These are phyloP conservation scores for Lactifluus piperatus DNA, from an alignment of 768 basidiomycete species.

Conservation along the genomic window DNA sequence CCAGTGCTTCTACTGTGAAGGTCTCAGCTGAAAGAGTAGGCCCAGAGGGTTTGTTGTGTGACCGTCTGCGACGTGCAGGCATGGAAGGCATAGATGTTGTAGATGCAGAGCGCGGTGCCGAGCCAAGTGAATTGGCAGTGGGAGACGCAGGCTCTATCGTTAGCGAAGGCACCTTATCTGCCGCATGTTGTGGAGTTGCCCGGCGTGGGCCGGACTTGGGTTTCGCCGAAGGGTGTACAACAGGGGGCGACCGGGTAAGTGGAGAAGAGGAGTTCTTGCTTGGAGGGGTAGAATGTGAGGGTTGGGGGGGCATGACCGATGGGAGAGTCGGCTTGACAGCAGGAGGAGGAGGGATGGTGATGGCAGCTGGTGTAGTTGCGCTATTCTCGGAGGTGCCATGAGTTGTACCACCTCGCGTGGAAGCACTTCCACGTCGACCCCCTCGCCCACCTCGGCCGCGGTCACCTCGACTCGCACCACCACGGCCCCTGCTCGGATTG, in stretches of 20 bases:
- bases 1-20: conserved; percentile 16
- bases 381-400: conserved; percentile 25
- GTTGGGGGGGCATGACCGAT: not conserved
- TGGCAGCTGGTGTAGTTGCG: not conserved
- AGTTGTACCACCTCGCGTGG: conserved; percentile 27
- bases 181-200: not conserved
- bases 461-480: conserved; percentile 7
- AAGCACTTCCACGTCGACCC: conserved; percentile 23
- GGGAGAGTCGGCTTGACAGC: not conserved
- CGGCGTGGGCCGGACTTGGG: conserved; percentile 12
- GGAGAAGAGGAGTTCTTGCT: conserved; percentile 10
- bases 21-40: conserved; percentile 18
- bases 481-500: conserved; percentile 31
- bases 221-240: not conserved
- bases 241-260: not conserved
- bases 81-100: conserved; percentile 34
- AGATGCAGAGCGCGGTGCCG: conserved; percentile 19
- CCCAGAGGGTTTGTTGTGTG: conserved; percentile 28
- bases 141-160: conserved; percentile 19
- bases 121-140: not conserved
- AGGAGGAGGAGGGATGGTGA: too few relatives aligned
- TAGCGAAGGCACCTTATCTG: conserved; percentile 14
- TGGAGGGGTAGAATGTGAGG: not conserved
- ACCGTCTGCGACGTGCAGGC: conserved; percentile 42
- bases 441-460: conserved; percentile 28